Conservation (phyloP, 1,284 basidiomycete genomes). For the Naganishia cerealis region DNA sequence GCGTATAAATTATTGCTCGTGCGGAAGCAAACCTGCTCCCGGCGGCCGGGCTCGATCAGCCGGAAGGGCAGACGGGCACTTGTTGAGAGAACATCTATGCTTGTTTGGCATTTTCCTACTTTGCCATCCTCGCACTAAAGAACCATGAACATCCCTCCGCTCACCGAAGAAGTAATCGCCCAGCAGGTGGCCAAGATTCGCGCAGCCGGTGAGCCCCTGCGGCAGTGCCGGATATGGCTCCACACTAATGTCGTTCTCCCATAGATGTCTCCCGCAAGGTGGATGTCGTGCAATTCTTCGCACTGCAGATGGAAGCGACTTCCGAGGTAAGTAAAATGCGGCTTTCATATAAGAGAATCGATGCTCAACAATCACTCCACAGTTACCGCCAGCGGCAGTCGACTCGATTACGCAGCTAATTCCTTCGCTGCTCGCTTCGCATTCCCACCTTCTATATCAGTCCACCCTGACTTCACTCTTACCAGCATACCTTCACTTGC, state of each 20-base stretch:
- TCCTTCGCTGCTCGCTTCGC: conserved; percentile 43
- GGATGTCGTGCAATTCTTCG: conserved; percentile 50
- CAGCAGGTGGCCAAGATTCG: conserved; percentile 18
- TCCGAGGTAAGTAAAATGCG: conserved; percentile 34
- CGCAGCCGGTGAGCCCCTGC: background rate
- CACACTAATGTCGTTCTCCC: background rate
- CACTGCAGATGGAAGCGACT: conserved; percentile 46
- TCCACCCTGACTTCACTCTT: conserved; percentile 47
- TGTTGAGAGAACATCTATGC: conserved; percentile 16
- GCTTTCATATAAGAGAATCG: background rate
- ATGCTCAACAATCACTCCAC: background rate
- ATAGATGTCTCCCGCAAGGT: conserved; percentile 39
- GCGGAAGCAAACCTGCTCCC: conserved; percentile 1
- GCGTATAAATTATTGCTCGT: conserved; percentile 20
- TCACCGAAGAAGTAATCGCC: conserved; percentile 15
- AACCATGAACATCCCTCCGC: conserved; percentile 20
- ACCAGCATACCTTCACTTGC: conserved; percentile 47
- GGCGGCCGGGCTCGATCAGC: conserved; percentile 9
- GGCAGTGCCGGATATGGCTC: background rate
- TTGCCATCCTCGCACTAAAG: background rate
- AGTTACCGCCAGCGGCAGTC: conserved; percentile 44
- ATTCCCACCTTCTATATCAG: conserved; percentile 45
- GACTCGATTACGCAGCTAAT: conserved; percentile 47
- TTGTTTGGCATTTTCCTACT: background rate
- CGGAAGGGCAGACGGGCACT: background rate